Evolutionary conservation across 176 grass and related monocot species (phyloP), one percentile per base, ranked within the genome.

Genomic region (Elaeis guineensis): DNA sequence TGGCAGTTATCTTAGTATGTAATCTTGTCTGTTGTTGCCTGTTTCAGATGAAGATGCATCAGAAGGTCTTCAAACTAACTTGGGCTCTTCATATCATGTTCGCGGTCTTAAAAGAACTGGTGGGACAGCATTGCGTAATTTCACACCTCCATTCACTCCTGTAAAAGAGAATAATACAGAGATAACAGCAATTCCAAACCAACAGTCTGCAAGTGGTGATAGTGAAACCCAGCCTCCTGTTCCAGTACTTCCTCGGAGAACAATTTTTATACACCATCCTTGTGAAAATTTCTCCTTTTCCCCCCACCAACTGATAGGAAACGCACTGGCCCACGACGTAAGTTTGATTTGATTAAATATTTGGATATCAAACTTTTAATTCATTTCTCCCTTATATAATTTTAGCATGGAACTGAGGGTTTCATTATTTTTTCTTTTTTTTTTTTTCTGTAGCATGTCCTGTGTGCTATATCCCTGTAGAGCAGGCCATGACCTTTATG

Each of bases 251-350:
- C 73, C 50, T 57, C 14, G 32, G 19, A 77, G 30, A 1, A 23
- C 69, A 50, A 51, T 51, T 70, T 55, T 86, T 59, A 69, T 67
- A 52, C 77, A 76, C 23, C 88, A 98, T 85, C 85, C 94, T 74
- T 98, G 94, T 79, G 85, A 82, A 77, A 92, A 78, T 72, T 93
- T 98, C 67, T 82, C 88, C 69, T 85, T 79, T 75, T 69, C 80
- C 79, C 94, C 81, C 94, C 85, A 70, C 84, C 94, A 67, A 62
- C 49, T 52, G 78, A 90, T 79, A 82, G 74, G 63, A 98, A 89
- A 69, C 94, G 79, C 71, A 93, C 76, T 80, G 94, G 94, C 60
- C 88, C 94, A 72, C 84, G 94, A 5, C 84, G 94, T 98, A 83
- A 89, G 94, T 83, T 70, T 69, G 77, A 8, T 44, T 44, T 44